These are phyloP conservation scores for Mortierella sp. DNA, from an alignment of 371 early-diverging fungal genomes.

Conservation along the genomic window DNA sequence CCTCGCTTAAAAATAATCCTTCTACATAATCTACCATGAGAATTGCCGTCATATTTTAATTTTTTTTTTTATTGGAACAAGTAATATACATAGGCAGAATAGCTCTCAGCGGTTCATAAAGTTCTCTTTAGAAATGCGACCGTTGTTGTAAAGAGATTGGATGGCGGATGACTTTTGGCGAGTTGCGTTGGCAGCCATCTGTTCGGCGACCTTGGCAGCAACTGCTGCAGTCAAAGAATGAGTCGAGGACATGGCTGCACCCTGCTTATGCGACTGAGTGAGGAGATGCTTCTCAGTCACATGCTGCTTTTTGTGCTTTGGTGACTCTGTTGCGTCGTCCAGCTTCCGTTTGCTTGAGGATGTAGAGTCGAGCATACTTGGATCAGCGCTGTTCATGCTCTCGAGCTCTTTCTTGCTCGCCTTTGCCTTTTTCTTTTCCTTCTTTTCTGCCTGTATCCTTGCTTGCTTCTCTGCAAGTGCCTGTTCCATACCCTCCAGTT, in stretches of 20 bases:
- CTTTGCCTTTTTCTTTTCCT: conserved; percentile 55
- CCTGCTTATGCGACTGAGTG: neutral
- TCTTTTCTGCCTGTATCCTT: conserved; percentile 69
- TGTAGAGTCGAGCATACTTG: conserved; percentile 18
- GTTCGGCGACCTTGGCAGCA: conserved; percentile 65
- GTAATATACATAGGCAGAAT: neutral
- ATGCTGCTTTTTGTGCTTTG: conserved; percentile 42
- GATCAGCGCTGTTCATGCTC: conserved; percentile 25
- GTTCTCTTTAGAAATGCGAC: conserved; percentile 31
- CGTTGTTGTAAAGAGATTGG: conserved; percentile 40
- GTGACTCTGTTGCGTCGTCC: conserved; percentile 28
- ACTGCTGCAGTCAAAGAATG: conserved; percentile 63
- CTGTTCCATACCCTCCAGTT: conserved; percentile 65
- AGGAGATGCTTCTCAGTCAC: conserved; percentile 1
- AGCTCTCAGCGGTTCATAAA: conserved; percentile 41
- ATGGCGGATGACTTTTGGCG: conserved; percentile 45
- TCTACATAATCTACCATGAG: too few relatives aligned
- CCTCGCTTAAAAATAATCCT: too few relatives aligned
- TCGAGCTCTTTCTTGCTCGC: conserved; percentile 61
- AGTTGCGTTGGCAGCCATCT: conserved; percentile 59
- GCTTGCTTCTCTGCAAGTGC: conserved; percentile 69
- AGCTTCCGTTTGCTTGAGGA: conserved; percentile 45
- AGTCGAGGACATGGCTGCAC: conserved; percentile 17
- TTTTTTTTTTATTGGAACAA: neutral
- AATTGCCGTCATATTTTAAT: conserved; percentile 1